phyloP scores from a whole-genome alignment of 139 green algal species.

The Gonium pectorale region DNA sequence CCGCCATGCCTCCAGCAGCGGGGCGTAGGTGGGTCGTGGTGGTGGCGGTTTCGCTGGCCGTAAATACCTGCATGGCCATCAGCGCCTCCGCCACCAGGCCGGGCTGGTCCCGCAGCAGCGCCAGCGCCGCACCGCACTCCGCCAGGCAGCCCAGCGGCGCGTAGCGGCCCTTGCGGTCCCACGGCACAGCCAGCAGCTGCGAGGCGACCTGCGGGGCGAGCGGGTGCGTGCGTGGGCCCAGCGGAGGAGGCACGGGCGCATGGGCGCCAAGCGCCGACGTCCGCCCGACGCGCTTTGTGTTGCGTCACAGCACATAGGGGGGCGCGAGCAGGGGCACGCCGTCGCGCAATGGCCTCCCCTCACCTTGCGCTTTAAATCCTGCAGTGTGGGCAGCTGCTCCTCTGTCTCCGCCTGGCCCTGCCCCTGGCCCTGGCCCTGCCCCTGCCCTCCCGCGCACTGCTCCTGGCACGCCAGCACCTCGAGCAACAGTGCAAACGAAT shows the following conservation, averaged over 20 bases:
- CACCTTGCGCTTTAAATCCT: slow-evolving; percentile 13
- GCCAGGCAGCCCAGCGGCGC: slow-evolving; percentile 68
- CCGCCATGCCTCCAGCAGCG: too few relatives aligned
- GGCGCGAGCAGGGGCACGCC: too few relatives aligned
- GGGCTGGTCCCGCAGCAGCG: slow-evolving; percentile 66
- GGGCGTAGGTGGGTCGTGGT: too few relatives aligned
- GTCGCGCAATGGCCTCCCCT: too few relatives aligned
- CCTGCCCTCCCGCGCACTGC: background rate
- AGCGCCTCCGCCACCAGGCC: slow-evolving; percentile 64
- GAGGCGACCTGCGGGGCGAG: background rate
- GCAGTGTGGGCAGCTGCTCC: slow-evolving; percentile 27
- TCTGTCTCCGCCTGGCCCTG: too few relatives aligned
- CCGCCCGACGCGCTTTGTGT: too few relatives aligned
- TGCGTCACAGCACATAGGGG: too few relatives aligned
- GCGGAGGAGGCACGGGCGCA: too few relatives aligned
- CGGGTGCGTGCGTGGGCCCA: too few relatives aligned
- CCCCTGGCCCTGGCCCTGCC: too few relatives aligned
- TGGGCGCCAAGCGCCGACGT: too few relatives aligned
- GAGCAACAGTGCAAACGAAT: slow-evolving; percentile 66
- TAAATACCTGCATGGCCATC: slow-evolving; percentile 68
- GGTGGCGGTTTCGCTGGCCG: too few relatives aligned
- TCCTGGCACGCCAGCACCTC: slow-evolving; percentile 52
- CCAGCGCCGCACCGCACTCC: slow-evolving; percentile 62
- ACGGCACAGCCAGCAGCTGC: slow-evolving; percentile 54
- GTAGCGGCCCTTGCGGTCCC: slow-evolving; percentile 79